Evolutionary conservation across 2,329 filamentous ascomycete species (phyloP), one percentile per base, ranked within the genome.

Genomic region (Cercospora zeina): DNA sequence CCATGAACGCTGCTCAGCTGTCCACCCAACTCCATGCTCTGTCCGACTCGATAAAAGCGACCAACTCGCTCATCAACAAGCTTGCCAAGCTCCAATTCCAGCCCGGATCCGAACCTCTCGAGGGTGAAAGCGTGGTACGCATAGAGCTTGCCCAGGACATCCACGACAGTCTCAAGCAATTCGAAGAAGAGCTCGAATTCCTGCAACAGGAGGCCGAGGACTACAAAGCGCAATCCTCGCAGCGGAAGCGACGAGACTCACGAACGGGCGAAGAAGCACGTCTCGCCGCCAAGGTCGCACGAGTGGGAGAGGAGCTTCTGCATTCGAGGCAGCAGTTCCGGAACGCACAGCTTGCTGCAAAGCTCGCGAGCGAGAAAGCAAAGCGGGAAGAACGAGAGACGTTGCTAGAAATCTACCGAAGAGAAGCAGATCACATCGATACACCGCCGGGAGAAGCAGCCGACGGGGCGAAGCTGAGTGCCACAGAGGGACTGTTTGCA

Each of bases 171-270:
- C 77, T 97, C 64, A 88, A 90, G 69, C 87, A 90, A 61, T 85
- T 89, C 54, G 88, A 96, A 70, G 91, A 96, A 65, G 91, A 96
- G 62, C 84, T 95, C 67, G 93, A 96, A 75, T 77, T 95, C 16
- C 73, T 97, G 34, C 81, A 81, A 53, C 91, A 95, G 73, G 92
- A 96, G 71, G 82, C 91, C 30, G 84, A 89, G 64, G 91, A 91
- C 69, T 77, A 92, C 27, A 80, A 84, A 36, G 62, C 56, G 10
- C 53, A 56, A 24, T 47, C 53, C 9, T 57, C 49, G 8, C 62
- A 75, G 80, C 2, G 80, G 68, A 19, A 72, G 73, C 55, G 68
- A 73, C 54, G 73, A 58, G 45, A 75, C 59, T 61, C 74, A 1
- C 19, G 36, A 37, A 45, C 58, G 36, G 50, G 57, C 62, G 87